Base-by-base conservation (phyloP, 2,329 filamentous ascomycete genomes). In the Microdochium nivale region DNA sequence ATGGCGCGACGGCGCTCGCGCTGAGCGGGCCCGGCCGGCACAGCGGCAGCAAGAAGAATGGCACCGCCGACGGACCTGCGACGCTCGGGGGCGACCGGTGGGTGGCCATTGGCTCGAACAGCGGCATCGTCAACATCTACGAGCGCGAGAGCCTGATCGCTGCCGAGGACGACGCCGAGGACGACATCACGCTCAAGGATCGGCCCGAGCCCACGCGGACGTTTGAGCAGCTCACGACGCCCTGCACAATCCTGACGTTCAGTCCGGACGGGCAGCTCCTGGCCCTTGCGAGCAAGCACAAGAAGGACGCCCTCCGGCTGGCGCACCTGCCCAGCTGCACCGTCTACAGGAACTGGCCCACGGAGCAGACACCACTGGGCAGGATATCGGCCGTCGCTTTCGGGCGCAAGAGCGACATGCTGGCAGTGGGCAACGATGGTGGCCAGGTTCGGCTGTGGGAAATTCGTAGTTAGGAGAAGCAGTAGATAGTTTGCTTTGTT, bases 271-370 rank as follows among this genome's bases (percentile, higher is more conserved):
- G 90, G 1, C 94, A 99, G 70, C 72, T 97, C 49, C 72, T 99
- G 59, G 89, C 84, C 0, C 90, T 97, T 74, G 88, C 84, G 40
- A 95, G 88, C 69, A 81, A 81, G 55, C 87, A 87, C 78, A 95
- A 96, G 77, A 86, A 86, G 65, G 90, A 96, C 70, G 89, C 91
- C 0, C 71, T 99, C 66, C 79, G 87, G 62, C 72, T 99, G 58
- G 90, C 92, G 30, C 94, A 99, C 68, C 72, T 99, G 59, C 91
- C 92, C 0, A 91, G 82, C 59, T 96, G 90, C 67, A 96, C 90
- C 1, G 89, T 97, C 21, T 99, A 94, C 76, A 84, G 86, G 62
- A 99, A 99, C 70, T 99, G 94, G 94, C 94, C 94, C 24, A 99
- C 92, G 51, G 81, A 84, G 56, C 85, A 87, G 66, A 99, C 94